A percentile compares a stretch with the other conserved stretches of the same genome.
phyloP scores from a whole-genome alignment of 805 yeast genomes.

The Priceomyces medius region DNA sequence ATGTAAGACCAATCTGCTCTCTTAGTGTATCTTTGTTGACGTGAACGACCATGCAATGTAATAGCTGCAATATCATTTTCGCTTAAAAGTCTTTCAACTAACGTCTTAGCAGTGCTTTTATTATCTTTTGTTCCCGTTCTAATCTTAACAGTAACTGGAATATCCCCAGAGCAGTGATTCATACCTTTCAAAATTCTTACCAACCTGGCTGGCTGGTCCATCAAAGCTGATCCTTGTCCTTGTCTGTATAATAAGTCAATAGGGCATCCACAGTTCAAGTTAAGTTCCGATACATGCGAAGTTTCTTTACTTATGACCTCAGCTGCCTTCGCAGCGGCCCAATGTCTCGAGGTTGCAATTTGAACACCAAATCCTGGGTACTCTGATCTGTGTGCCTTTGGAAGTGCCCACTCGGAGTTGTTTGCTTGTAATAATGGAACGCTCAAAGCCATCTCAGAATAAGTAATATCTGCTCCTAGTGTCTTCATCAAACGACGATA shows the following conservation, averaged over 20 bases:
- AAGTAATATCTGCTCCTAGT: slow-evolving; percentile 89
- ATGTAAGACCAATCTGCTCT: slow-evolving; percentile 94
- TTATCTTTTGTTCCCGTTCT: slow-evolving; percentile 87
- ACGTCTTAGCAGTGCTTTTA: slow-evolving; percentile 80
- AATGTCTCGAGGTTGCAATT: slow-evolving; percentile 84
- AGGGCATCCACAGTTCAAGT: slow-evolving; percentile 96
- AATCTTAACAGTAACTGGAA: slow-evolving; percentile 88
- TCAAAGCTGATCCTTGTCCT: slow-evolving; percentile 93
- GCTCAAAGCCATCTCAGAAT: slow-evolving; percentile 91
- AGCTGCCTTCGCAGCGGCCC: slow-evolving; percentile 94
- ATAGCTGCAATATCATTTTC: slow-evolving; percentile 88
- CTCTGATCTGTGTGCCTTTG: slow-evolving; percentile 82
- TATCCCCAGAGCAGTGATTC: slow-evolving; percentile 85
- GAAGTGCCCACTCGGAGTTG: slow-evolving; percentile 96
- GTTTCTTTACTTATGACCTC: slow-evolving; percentile 66
- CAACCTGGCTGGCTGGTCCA: slow-evolving; percentile 85
- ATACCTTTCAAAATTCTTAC: slow-evolving; percentile 79
- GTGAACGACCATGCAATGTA: slow-evolving; percentile 92
- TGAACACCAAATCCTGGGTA: slow-evolving; percentile 91
- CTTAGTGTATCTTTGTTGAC: slow-evolving; percentile 91
- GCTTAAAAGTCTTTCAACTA: slow-evolving; percentile 67
- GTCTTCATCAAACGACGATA: slow-evolving; percentile 89
- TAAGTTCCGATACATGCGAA: slow-evolving; percentile 71
- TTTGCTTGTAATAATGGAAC: slow-evolving; percentile 86
- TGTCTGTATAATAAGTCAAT: slow-evolving; percentile 89